Base-by-base conservation (phyloP, 208 protist genomes). In the Trypanosomatidae sp. region DNA sequence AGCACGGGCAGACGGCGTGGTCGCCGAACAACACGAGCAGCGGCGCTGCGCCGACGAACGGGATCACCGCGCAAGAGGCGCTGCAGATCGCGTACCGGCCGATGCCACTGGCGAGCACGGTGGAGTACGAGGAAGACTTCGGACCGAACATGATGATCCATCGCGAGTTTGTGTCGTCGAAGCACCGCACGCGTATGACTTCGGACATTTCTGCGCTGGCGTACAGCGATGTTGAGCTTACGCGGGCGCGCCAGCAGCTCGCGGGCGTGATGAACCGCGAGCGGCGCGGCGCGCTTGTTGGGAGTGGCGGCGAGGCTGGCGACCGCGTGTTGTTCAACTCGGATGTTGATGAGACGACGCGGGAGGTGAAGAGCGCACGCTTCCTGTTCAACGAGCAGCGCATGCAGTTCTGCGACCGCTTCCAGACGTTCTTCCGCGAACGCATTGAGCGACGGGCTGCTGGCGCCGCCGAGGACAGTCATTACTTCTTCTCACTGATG, bases 111-210 rank as follows among this genome's bases (percentile, higher is more conserved):
- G 65, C 69, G 19, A 80, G 92, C 43, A 94, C 88, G 30, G 92
- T 96, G 1, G 89, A 96, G 81, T 93, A 94, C 79, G 89, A 96
- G 71, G 89, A 96, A 69, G 92, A 96, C 73, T 96, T 92, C 74
- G 89, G 89, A 17, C 77, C 74, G 59, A 95, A 88, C 66, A 79
- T 96, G 74, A 92, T 95, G 77, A 89, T 96, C 41, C 92, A 96
- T 68, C 92, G 92, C 53, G 89, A 96, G 83, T 96, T 89, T 56
- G 76, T 96, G 43, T 91, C 92, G 17, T 79, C 85, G 50, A 80
- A 79, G 71, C 71, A 86, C 69, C 86, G 89, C 44, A 77, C 85
- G 44, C 84, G 79, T 30, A 86, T 93, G 84, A 76, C 73, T 13
- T 86, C 86, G 28, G 82, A 89, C 66, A 72, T 95, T 19, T 73